Evolutionary conservation across 768 basidiomycete species (phyloP).

Genomic region (Russula emetica): DNA sequence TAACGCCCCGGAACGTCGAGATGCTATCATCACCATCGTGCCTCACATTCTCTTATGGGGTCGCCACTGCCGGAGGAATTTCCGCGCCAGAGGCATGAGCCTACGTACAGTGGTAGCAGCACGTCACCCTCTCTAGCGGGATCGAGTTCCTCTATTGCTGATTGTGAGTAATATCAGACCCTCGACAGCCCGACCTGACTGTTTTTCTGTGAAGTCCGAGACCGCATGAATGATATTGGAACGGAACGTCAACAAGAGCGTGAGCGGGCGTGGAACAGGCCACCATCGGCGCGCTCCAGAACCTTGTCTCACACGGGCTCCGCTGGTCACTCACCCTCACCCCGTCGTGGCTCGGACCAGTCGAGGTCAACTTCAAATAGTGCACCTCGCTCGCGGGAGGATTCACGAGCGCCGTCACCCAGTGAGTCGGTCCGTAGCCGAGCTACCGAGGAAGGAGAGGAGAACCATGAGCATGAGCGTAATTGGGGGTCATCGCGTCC

Average conservation of each 20-base stretch:
- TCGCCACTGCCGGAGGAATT: constrained; percentile 27
- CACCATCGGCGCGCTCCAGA: constrained; percentile 36
- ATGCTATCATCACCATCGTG: constrained; percentile 29
- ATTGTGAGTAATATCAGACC: constrained; percentile 22
- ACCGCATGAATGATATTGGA: constrained; percentile 33
- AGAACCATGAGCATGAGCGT: constrained; percentile 1
- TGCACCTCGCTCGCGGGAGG: constrained; percentile 12
- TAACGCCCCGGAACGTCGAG: constrained; percentile 22
- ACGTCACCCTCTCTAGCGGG: constrained; percentile 20
- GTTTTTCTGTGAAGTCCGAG: constrained; percentile 28
- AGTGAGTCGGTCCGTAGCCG: constrained; percentile 22
- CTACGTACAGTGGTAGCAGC: constrained; percentile 20
- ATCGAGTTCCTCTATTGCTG: constrained; percentile 24
- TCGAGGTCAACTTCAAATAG: constrained; percentile 9
- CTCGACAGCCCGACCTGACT: background rate
- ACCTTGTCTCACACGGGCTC: constrained; percentile 34
- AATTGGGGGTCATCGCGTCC: constrained; percentile 2
- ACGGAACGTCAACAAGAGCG: constrained; percentile 39
- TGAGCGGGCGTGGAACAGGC: constrained; percentile 51
- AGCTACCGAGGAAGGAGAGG: constrained; percentile 10
- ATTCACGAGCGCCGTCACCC: constrained; percentile 22
- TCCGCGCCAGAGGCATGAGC: constrained; percentile 17
- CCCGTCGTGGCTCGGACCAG: constrained; percentile 21
- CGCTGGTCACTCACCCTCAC: constrained; percentile 39
- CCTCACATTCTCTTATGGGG: constrained; percentile 26